Percentiles rank a stretch among this genome's conserved stretches.
These are phyloP conservation scores for Dianthus caryophyllus DNA, from an alignment of 148 eudicot genomes.

Conservation along the genomic window DNA sequence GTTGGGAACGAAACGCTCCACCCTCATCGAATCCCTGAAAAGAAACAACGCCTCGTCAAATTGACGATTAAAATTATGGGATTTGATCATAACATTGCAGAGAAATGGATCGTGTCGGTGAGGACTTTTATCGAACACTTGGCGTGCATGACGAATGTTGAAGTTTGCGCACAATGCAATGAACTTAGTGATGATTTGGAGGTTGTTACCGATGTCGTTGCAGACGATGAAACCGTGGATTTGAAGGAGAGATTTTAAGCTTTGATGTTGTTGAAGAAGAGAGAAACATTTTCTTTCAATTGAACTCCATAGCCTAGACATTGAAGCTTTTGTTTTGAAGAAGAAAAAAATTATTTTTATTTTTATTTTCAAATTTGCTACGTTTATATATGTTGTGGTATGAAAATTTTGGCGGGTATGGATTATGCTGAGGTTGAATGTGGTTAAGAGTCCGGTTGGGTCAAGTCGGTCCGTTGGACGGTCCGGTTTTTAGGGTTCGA, in stretches of 20 bases:
- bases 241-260: slow-evolving; percentile 47
- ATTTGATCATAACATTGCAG: slow-evolving; percentile 60
- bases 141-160: slow-evolving; percentile 45
- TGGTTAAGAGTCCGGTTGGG: too few species aligned
- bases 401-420: too few species aligned
- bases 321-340: slow-evolving; percentile 8
- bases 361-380: too few species aligned
- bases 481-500: too few species aligned
- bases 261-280: slow-evolving; percentile 43
- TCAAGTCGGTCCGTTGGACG: too few species aligned
- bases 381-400: too few species aligned
- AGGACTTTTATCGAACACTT: slow-evolving; percentile 53
- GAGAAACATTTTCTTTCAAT: slow-evolving; percentile 44
- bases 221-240: slow-evolving; percentile 65
- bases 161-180: slow-evolving; percentile 34
- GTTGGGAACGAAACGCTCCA: slow-evolving; percentile 44
- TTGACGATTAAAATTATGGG: slow-evolving; percentile 38
- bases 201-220: slow-evolving; percentile 42
- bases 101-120: slow-evolving; percentile 42
- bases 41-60: slow-evolving; percentile 37
- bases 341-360: too few species aligned
- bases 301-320: slow-evolving; percentile 46
- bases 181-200: slow-evolving; percentile 54
- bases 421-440: too few species aligned
- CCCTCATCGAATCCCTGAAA: slow-evolving; percentile 41